Evolutionary conservation across 2,329 filamentous ascomycete genomes (phyloP), one percentile per base, ranked within the genome.

Genomic region (Ophiosphaerella herpotricha): DNA sequence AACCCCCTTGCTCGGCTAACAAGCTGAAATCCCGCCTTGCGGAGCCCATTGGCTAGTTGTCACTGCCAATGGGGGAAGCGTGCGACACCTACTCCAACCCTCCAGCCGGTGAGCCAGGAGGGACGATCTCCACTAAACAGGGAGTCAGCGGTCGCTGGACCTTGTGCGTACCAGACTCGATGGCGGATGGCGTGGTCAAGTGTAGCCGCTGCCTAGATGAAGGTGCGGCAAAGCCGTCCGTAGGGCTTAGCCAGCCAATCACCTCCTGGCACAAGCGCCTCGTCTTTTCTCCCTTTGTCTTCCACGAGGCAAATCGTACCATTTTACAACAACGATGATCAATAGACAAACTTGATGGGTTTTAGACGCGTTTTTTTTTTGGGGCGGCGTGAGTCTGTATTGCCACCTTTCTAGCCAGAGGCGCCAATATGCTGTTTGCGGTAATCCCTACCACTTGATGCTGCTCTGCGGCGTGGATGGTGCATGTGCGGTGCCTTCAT

Each of bases 401-500:
- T 48, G 57, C 64, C 55, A 62, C 61, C 39, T 48, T 37, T 31
- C 33, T 34, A 42, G 33, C 43, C 50, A 51, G 34, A 46, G 50
- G 29, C 41, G 36, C 41, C 39, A 39, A 41, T 14, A 43, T 39
- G 32, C 23, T 36, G 42, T 31, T 33, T 50, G 44, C 46, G 36
- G 38, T 49, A 36, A 33, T 39, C 39, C 43, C 35, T 43, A 45
- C 42, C 29, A 32, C 38, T 51, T 39, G 18, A 61, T 47, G 63
- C 60, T 61, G 50, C 40, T 50, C 50, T 52, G 51, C 52, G 61
- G 61, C 60, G 60, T 49, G 37, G 59, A 60, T 39, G 56, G 50
- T 55, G 59, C 63, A 47, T 55, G 54, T 55, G 57, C 57, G 48
- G 60, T 65, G 60, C 54, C 44, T 57, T 64, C 62, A 67, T 70